Conservation (phyloP, 169 alveolate species). For the Eimeria tenella region DNA sequence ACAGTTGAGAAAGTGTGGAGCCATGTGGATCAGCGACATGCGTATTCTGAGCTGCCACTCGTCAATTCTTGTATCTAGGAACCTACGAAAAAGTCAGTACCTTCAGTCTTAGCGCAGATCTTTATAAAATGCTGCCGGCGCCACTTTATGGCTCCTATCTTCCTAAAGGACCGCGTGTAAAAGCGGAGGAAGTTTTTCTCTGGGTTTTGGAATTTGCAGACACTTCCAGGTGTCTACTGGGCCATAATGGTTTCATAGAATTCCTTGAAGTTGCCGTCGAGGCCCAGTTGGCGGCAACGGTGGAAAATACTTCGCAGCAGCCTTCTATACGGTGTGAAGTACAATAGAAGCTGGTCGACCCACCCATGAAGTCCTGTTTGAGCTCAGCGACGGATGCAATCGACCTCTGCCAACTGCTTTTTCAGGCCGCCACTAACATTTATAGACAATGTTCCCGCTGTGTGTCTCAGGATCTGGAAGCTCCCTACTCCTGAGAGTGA, state of each 20-base stretch:
- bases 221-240: constrained; percentile 71
- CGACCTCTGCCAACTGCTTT: too few species aligned
- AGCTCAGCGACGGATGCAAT: too few species aligned
- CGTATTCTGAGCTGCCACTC: constrained; percentile 55
- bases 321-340: constrained; percentile 44
- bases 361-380: background rate
- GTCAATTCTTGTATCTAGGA: constrained; percentile 18
- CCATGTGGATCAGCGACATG: constrained; percentile 47
- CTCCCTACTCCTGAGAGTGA: constrained; percentile 41
- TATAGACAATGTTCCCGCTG: background rate
- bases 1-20: constrained; percentile 50
- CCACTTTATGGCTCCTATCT: too few species aligned
- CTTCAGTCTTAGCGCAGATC: background rate
- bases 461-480: constrained; percentile 57
- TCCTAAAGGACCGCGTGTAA: background rate
- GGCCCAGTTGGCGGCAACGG: constrained; percentile 77
- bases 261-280: constrained; percentile 65
- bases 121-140: too few species aligned
- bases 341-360: background rate
- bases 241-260: constrained; percentile 70
- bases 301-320: constrained; percentile 68
- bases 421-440: too few species aligned
- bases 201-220: constrained; percentile 6
- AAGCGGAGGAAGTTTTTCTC: background rate
- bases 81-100: constrained; percentile 28